Evolutionary conservation across 129 eudicot species (phyloP).

Genomic region (Flaveria brownii): DNA sequence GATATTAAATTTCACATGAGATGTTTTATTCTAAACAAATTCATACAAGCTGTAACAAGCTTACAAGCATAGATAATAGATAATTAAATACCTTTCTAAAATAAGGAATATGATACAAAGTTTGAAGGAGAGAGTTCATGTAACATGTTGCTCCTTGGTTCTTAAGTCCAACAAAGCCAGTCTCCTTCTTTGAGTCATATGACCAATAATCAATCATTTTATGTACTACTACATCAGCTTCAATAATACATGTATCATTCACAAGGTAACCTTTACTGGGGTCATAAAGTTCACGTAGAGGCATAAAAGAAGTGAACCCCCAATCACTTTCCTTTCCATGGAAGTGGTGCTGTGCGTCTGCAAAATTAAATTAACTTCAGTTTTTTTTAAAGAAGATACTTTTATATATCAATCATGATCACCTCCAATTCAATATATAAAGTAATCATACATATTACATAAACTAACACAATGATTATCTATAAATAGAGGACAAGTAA

Average conservation of each 20-base stretch:
- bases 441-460: conserved; percentile 2
- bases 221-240: conserved; percentile 92
- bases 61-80: not conserved
- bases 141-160: conserved; percentile 99
- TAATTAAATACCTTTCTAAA: conserved; percentile 65
- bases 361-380: conserved; percentile 14
- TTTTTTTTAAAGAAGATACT: not conserved
- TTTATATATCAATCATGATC: not conserved
- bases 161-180: conserved; percentile 94
- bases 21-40: conserved; percentile 18
- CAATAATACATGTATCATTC: conserved; percentile 74
- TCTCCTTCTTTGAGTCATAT: conserved; percentile 95
- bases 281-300: conserved; percentile 84
- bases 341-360: conserved; percentile 97
- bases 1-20: conserved; percentile 37
- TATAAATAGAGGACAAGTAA: not conserved
- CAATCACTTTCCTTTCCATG: conserved; percentile 93
- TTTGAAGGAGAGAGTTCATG: conserved; percentile 95
- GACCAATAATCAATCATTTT: conserved; percentile 82
- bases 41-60: not conserved
- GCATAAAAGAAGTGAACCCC: conserved; percentile 97
- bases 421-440: not conserved
- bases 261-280: conserved; percentile 75
- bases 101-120: conserved; percentile 90
- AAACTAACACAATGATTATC: conserved; percentile 2